Conservation (phyloP, 192 early-diverging fungal species). For the Cetraspora pellucida region DNA sequence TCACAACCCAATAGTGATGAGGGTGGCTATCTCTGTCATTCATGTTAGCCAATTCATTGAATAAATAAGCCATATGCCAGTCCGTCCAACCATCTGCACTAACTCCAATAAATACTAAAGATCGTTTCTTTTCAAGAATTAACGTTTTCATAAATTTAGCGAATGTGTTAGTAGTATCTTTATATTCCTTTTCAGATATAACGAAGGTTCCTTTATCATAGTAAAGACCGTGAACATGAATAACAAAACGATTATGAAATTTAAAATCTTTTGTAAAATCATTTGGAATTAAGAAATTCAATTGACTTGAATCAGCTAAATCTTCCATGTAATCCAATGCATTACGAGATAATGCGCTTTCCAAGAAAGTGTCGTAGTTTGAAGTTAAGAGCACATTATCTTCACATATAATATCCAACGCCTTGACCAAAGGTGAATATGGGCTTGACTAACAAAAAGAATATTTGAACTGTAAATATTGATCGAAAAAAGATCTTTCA, state of each 20-base stretch:
- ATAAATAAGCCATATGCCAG: neutral
- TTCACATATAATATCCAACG: neutral
- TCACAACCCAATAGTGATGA: neutral
- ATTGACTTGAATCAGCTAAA: neutral
- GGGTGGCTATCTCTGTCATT: neutral
- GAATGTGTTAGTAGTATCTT: neutral
- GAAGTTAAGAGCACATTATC: neutral
- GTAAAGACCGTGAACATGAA: neutral
- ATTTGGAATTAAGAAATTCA: neutral
- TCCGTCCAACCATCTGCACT: neutral
- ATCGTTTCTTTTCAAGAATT: neutral
- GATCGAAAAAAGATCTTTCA: neutral
- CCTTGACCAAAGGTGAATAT: neutral
- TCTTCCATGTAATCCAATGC: neutral
- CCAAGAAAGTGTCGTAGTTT: neutral
- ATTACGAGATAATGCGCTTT: neutral
- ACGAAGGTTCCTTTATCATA: neutral
- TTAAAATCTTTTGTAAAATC: neutral
- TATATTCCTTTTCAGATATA: neutral
- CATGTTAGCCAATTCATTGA: neutral
- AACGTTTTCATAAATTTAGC: neutral
- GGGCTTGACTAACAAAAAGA: neutral
- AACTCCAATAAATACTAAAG: neutral
- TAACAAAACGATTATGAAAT: neutral
- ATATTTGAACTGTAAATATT: neutral